These are phyloP conservation scores for Peronospora destructor DNA, from an alignment of 352 stramenopile species.

Conservation along the genomic window DNA sequence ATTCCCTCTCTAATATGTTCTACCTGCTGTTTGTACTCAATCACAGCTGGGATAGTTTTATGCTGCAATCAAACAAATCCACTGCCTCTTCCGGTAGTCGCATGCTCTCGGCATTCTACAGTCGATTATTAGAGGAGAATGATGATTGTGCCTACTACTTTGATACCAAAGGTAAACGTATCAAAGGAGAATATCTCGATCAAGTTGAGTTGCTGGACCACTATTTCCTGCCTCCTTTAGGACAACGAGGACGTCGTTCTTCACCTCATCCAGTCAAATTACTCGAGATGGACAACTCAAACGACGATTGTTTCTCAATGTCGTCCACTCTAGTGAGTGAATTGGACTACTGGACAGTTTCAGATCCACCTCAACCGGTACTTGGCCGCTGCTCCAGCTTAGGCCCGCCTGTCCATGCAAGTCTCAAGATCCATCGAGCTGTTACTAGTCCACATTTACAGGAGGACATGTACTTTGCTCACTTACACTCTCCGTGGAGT, in stretches of 20 bases:
- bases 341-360: constrained; percentile 37
- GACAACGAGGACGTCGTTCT: neutral
- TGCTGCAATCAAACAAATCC: constrained; percentile 35
- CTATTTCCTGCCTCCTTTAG: constrained; percentile 36
- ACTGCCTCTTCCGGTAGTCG: constrained; percentile 60
- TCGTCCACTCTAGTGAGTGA: constrained; percentile 36
- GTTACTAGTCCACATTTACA: constrained; percentile 11
- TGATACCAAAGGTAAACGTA: constrained; percentile 40
- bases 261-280: constrained; percentile 9
- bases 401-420: constrained; percentile 7
- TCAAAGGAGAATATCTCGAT: constrained; percentile 49
- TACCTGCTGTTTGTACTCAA: constrained; percentile 8
- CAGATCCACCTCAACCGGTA: constrained; percentile 15
- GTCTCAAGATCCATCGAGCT: constrained; percentile 21
- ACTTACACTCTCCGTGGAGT: constrained; percentile 11
- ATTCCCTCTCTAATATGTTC: neutral
- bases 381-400: constrained; percentile 20
- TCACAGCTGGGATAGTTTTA: constrained; percentile 38
- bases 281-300: constrained; percentile 23
- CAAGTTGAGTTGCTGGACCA: constrained; percentile 47
- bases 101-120: constrained; percentile 77
- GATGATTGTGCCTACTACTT: constrained; percentile 64
- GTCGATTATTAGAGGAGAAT: constrained; percentile 57
- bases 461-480: constrained; percentile 6
- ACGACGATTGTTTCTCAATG: constrained; percentile 27